A percentile compares a stretch with the other conserved stretches of the same genome.
These are phyloP conservation scores for Backusella luteola DNA, from an alignment of 192 early-diverging fungal genomes.

Conservation along the genomic window DNA sequence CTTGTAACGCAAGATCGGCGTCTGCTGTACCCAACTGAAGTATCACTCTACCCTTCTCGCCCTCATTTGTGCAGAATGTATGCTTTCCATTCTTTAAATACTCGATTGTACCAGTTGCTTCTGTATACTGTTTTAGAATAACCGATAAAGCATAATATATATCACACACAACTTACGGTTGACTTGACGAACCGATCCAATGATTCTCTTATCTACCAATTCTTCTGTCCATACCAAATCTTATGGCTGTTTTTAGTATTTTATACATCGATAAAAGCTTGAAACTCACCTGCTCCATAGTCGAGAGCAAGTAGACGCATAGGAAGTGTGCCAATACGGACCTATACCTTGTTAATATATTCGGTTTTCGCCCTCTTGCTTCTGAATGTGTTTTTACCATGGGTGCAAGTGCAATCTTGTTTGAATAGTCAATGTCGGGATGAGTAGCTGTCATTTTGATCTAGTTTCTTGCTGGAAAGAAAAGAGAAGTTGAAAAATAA, in stretches of 20 bases:
- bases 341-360: slow-evolving; percentile 31
- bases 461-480: background rate
- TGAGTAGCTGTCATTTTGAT: slow-evolving; percentile 5
- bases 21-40: slow-evolving; percentile 94
- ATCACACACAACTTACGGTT: slow-evolving; percentile 52
- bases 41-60: slow-evolving; percentile 75
- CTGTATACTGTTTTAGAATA: slow-evolving; percentile 16
- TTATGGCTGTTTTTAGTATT: slow-evolving; percentile 13
- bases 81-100: slow-evolving; percentile 61
- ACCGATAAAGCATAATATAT: background rate
- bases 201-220: slow-evolving; percentile 84
- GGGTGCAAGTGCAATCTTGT: slow-evolving; percentile 85
- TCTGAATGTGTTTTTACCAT: slow-evolving; percentile 65
- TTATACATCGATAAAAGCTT: background rate
- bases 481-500: background rate
- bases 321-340: slow-evolving; percentile 85
- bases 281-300: slow-evolving; percentile 78
- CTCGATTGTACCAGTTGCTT: slow-evolving; percentile 71
- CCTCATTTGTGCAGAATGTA: slow-evolving; percentile 75
- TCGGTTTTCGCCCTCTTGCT: background rate
- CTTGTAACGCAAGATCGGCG: slow-evolving; percentile 81
- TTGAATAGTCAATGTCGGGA: slow-evolving; percentile 39
- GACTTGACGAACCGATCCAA: slow-evolving; percentile 66
- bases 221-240: slow-evolving; percentile 91
- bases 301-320: slow-evolving; percentile 81